Evolutionary conservation across 805 yeast genomes (phyloP).

Genomic region (Scheffersomyces ergatensis): DNA sequence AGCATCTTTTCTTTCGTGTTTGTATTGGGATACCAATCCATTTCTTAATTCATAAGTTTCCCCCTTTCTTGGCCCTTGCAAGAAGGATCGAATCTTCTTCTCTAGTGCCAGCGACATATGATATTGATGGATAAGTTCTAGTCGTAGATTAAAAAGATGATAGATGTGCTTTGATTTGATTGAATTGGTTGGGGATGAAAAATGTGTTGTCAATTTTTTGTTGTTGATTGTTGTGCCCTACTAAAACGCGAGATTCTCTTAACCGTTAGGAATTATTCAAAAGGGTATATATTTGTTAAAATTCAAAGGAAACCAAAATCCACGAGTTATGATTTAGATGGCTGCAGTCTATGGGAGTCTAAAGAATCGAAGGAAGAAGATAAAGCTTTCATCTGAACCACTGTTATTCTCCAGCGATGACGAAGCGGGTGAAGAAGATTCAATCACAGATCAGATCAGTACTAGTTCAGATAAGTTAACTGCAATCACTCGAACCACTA

Average conservation of each 20-base stretch:
- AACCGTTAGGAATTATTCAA: no score
- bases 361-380: not conserved
- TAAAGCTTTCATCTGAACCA: conserved; percentile 2
- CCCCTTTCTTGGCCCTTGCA: conserved; percentile 50
- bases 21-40: conserved; percentile 92
- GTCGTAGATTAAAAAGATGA: no score
- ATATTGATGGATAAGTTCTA: no score
- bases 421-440: conserved; percentile 10
- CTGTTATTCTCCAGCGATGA: conserved; percentile 13
- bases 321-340: no score
- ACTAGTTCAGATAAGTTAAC: not conserved
- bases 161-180: no score
- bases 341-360: not conserved
- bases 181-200: no score
- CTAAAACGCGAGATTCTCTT: no score
- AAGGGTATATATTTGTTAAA: no score
- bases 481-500: not conserved
- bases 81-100: conserved; percentile 40
- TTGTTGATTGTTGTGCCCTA: no score
- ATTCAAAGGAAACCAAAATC: no score
- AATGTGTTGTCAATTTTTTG: no score
- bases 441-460: not conserved
- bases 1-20: conserved; percentile 93
- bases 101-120: conserved; percentile 35
- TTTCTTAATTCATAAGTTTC: conserved; percentile 88